phyloP scores from a whole-genome alignment of 2,329 filamentous ascomycete genomes.

The Nemania sp. region DNA sequence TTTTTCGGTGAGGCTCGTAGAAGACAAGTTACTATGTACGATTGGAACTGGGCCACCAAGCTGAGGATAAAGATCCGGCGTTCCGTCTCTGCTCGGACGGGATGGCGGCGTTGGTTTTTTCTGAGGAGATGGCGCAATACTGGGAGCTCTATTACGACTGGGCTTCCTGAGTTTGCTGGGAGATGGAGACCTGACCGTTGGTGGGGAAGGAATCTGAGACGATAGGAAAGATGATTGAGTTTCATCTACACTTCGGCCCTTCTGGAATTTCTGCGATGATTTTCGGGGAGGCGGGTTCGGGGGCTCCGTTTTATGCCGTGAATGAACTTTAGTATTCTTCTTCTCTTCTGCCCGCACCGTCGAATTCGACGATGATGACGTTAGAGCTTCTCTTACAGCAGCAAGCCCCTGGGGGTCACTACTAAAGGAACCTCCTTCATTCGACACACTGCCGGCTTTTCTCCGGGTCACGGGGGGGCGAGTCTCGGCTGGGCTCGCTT shows the following conservation, averaged over 20 bases:
- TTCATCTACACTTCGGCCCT: constrained; percentile 43
- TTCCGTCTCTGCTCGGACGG: constrained; percentile 70
- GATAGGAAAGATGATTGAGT: constrained; percentile 43
- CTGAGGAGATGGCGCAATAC: constrained; percentile 36
- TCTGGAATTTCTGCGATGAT: constrained; percentile 60
- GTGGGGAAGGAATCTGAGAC: constrained; percentile 36
- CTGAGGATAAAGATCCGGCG: constrained; percentile 62
- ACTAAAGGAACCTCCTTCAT: constrained; percentile 50
- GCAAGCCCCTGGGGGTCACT: constrained; percentile 62
- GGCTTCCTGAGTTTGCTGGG: constrained; percentile 40
- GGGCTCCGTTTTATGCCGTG: constrained; percentile 51
- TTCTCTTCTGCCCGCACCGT: constrained; percentile 61
- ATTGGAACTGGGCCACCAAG: constrained; percentile 55
- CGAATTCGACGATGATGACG: constrained; percentile 73
- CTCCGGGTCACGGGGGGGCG: constrained; percentile 64
- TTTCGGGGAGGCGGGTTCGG: constrained; percentile 66
- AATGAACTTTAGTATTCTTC: constrained; percentile 49
- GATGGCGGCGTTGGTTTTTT: constrained; percentile 51
- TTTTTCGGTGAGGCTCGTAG: constrained; percentile 52
- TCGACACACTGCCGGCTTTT: constrained; percentile 57
- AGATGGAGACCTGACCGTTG: constrained; percentile 39
- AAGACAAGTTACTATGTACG: constrained; percentile 65
- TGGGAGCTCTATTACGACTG: constrained; percentile 34
- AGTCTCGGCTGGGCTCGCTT: constrained; percentile 58
- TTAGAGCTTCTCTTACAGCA: constrained; percentile 69